phyloP scores from a whole-genome alignment of 257 asterid species.

The Scutellaria baicalensis region DNA sequence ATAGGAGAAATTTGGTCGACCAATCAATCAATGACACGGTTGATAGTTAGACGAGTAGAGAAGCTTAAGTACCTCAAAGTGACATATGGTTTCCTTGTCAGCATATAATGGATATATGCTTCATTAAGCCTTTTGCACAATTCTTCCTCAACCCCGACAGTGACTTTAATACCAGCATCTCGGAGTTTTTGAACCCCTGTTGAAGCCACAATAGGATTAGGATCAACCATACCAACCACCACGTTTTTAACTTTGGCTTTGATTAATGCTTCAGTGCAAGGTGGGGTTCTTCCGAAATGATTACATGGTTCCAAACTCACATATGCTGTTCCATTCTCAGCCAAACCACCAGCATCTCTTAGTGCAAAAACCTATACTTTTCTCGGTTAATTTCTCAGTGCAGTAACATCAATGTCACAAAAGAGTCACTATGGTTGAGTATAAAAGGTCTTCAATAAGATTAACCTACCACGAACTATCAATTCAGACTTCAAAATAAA shows the following conservation, averaged over 20 bases:
- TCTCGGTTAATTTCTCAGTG: neutral
- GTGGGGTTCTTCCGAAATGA: slow-evolving; percentile 95
- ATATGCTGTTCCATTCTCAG: slow-evolving; percentile 78
- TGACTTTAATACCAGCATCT: slow-evolving; percentile 78
- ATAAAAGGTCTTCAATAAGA: neutral
- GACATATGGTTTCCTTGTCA: slow-evolving; percentile 69
- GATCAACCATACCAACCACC: slow-evolving; percentile 95
- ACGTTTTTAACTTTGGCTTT: slow-evolving; percentile 72
- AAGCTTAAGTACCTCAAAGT: slow-evolving; percentile 53
- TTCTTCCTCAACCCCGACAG: slow-evolving; percentile 76
- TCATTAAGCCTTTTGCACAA: slow-evolving; percentile 73
- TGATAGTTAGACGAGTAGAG: neutral
- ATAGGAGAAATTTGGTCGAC: neutral
- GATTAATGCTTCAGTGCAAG: slow-evolving; percentile 88
- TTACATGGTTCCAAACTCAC: slow-evolving; percentile 96
- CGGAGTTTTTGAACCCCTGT: slow-evolving; percentile 60
- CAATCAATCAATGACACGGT: neutral
- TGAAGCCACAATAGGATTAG: slow-evolving; percentile 85
- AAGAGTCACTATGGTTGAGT: neutral
- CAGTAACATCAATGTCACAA: neutral
- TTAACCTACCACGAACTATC: neutral
- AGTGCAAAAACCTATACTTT: slow-evolving; percentile 72
- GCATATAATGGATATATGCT: slow-evolving; percentile 72
- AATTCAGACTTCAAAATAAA: neutral
- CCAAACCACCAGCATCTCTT: slow-evolving; percentile 80